These are phyloP conservation scores for Esteya vermicola DNA, from an alignment of 2,329 filamentous ascomycete species.

Conservation along the genomic window DNA sequence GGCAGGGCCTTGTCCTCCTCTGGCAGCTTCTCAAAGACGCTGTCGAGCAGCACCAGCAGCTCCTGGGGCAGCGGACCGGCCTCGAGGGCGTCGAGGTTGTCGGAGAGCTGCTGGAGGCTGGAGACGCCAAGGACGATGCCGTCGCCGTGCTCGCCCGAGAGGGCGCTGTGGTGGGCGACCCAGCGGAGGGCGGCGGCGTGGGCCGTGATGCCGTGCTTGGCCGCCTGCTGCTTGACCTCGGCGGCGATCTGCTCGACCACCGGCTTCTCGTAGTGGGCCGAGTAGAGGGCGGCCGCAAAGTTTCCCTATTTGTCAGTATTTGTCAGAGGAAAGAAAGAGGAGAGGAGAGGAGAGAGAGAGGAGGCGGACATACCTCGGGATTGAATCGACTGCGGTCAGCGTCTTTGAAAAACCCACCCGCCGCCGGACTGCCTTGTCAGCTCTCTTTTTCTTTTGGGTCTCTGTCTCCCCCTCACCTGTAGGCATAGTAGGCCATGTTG, in stretches of 20 bases:
- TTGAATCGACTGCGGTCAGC: conserved; percentile 13
- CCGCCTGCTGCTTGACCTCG: conserved; percentile 13
- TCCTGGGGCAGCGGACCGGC: conserved; percentile 23
- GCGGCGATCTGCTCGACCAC: conserved; percentile 15
- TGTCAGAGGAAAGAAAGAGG: background rate
- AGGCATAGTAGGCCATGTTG: conserved; percentile 22
- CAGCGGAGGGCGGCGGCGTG: conserved; percentile 27
- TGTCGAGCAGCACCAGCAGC: conserved; percentile 11
- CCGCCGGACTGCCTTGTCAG: conserved; percentile 6
- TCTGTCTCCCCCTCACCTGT: conserved; percentile 9
- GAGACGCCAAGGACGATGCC: conserved; percentile 20
- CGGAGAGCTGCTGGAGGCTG: conserved; percentile 18
- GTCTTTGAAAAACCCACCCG: background rate
- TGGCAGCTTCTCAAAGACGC: background rate
- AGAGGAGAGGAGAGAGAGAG: background rate
- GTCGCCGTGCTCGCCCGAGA: conserved; percentile 19
- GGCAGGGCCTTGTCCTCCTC: conserved; percentile 3
- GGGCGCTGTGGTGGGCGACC: conserved; percentile 21
- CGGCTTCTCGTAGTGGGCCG: conserved; percentile 14
- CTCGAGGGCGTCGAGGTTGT: conserved; percentile 21
- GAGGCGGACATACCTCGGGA: conserved; percentile 9
- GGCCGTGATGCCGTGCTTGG: conserved; percentile 20
- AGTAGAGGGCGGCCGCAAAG: conserved; percentile 14
- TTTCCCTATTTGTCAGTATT: background rate
- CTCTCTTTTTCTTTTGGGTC: background rate